Evolutionary conservation across 2,329 filamentous ascomycete species (phyloP), one percentile per base, ranked within the genome.

Genomic region (Pyrenophora teres): DNA sequence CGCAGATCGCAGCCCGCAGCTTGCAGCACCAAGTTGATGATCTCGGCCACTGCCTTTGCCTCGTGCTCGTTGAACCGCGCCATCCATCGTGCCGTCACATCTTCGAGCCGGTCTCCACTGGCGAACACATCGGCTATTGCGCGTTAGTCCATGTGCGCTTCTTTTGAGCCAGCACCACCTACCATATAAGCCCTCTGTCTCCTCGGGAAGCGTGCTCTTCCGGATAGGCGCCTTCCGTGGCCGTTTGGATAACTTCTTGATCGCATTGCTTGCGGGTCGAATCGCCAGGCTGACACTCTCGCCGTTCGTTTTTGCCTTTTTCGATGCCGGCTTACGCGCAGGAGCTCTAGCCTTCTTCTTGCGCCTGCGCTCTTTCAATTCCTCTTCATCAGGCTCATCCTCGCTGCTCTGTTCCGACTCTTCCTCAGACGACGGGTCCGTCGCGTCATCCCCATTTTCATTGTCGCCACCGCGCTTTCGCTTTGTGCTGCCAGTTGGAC

Each of bases 1-100:
- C 88, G 83, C 46, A 90, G 80, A 47, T 90, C 85, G 71, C 92
- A 96, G 25, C 94, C 94, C 15, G 92, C 86, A 56, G 89, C 83
- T 60, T 80, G 80, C 15, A 87, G 73, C 18, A 86, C 78, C 47
- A 87, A 82, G 64, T 86, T 87, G 68, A 87, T 75, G 45, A 87
- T 67, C 51, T 86, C 82, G 40, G 80, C 77, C 62, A 87, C 68
- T 5, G 82, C 83, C 32, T 72, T 70, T 18, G 80, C 74, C 59
- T 83, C 82, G 59, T 85, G 74, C 44, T 80, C 74, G 45, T 82
- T 76, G 70, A 86, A 87, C 38, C 74, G 71, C 45, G 77, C 73
- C 39, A 86, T 72, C 84, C 84, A 87, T 47, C 80, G 75, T 31
- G 81, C 79, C 10, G 82, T 81, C 25, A 82, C 81, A 31, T 82